Evolutionary conservation across 2,329 filamentous ascomycete genomes (phyloP).

Genomic region (Hyphodiscus sp.): DNA sequence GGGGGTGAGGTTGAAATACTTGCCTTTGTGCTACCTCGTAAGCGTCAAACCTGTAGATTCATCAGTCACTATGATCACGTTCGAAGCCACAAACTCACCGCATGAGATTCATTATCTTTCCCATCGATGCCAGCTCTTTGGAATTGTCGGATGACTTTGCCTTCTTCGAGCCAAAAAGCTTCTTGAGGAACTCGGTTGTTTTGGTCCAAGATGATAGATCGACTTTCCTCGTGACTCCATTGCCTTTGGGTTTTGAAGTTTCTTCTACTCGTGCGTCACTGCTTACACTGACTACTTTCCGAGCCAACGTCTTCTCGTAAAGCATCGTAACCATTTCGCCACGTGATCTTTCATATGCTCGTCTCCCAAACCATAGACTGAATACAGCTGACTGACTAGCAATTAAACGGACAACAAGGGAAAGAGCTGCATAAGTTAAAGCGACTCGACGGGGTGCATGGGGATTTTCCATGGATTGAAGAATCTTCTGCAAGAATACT

Average conservation of each 20-base stretch:
- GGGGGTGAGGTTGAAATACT: neutral
- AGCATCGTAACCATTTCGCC: constrained; percentile 84
- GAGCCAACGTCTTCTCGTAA: constrained; percentile 56
- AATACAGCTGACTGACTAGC: constrained; percentile 62
- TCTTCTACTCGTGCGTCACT: constrained; percentile 16
- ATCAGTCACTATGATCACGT: constrained; percentile 2
- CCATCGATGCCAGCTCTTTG: constrained; percentile 67
- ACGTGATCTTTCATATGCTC: constrained; percentile 75
- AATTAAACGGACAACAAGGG: constrained; percentile 53
- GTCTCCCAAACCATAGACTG: constrained; percentile 73
- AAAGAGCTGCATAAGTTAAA: constrained; percentile 58
- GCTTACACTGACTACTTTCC: constrained; percentile 27
- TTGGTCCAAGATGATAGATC: constrained; percentile 9
- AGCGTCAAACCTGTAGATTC: constrained; percentile 46
- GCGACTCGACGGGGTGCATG: constrained; percentile 46
- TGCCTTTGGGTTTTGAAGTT: constrained; percentile 6
- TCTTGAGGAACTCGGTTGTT: constrained; percentile 13
- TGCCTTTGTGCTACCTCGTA: constrained; percentile 68
- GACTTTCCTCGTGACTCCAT: constrained; percentile 7
- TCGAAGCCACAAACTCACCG: constrained; percentile 39
- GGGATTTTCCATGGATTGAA: constrained; percentile 57
- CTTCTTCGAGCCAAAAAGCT: constrained; percentile 23
- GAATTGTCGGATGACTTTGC: constrained; percentile 25
- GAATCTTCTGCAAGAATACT: constrained; percentile 64
- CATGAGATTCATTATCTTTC: constrained; percentile 86